Evolutionary conservation across 345 rosid genomes (phyloP).

Genomic region (Arabidopsis suecica): DNA sequence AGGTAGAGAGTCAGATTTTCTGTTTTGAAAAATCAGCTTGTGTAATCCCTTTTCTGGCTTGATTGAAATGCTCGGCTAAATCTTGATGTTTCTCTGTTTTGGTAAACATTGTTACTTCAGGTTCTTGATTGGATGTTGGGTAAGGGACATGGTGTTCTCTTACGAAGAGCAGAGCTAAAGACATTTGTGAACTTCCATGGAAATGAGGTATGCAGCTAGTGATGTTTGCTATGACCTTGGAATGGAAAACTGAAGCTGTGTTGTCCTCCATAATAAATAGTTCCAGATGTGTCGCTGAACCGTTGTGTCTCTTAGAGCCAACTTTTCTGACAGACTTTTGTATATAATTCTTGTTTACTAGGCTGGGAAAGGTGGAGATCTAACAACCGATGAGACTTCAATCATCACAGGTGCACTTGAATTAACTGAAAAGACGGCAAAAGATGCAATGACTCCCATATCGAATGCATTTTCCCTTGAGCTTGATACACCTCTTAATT

Average conservation of each 20-base stretch:
- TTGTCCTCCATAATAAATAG: neutral
- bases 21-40: neutral
- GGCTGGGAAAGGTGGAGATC: conserved; percentile 98
- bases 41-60: neutral
- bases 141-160: conserved; percentile 85
- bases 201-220: conserved; percentile 62
- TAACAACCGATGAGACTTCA: conserved; percentile 93
- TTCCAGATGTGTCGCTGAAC: conserved; percentile 6
- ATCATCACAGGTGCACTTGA: conserved; percentile 97
- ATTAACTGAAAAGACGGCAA: conserved; percentile 87
- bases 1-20: conserved; percentile 52
- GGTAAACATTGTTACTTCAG: conserved; percentile 44
- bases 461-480: conserved; percentile 97
- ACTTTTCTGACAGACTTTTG: conserved; percentile 24
- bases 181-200: conserved; percentile 92
- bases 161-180: conserved; percentile 94
- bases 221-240: neutral
- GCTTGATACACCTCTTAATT: conserved; percentile 89
- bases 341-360: conserved; percentile 40
- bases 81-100: conserved; percentile 1
- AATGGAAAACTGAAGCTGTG: neutral
- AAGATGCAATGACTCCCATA: conserved; percentile 95
- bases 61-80: neutral
- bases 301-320: neutral
- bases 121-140: conserved; percentile 98